Base-by-base conservation (phyloP, 108 stramenopile species). In the Mayamaea pseudoterrestris region DNA sequence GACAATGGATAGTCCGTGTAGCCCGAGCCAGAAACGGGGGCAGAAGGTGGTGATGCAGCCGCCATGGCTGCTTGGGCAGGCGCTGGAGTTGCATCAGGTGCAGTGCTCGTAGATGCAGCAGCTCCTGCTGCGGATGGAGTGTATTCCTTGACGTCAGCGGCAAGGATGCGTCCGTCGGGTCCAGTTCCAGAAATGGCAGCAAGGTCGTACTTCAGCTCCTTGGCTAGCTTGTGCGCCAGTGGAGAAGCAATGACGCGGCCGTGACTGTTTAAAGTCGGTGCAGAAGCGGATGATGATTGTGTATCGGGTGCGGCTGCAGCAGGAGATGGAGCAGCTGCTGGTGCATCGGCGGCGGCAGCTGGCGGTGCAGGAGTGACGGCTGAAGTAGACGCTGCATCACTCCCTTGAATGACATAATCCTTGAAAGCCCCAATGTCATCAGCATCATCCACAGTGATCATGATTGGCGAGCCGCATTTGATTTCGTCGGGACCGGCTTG, bases 101-200 rank as follows among this genome's bases (percentile, higher is more conserved):
- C 41, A 7, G 54, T 30, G 2, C 41, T 51, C 12, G 57, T 46
- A 18, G 46, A 47, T 23, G 37, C 16, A 3, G 22, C 41, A 2
- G 61, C 49, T 27, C 61, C 58, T 5, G 62, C 53, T n/a, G 64
- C 58, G 7, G 74, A 53, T 7, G 80, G 75, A 34, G 69, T 50
- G 41, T 56, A 93, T 35, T 93, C 88, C 46, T 65, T 57, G 13
- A 97, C 93, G 72, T 99, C 98, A 27, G 80, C 93, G 18, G 90
- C 93, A 50, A 96, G 73, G 53, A 98, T 71, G 7, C 96, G 77
- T 35, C 95, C 95, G 35, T 78, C 83, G n/a, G 94, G 95, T 17
- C 98, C 98, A 28, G 91, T 91, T 2, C 94, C 93, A 42, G 65
- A 41, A 27, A 77, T 66, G 0, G 84, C 43, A 27, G 82, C 72